Conservation (phyloP, 1,139 yeast genomes). For the Hansenula lynferdii region DNA sequence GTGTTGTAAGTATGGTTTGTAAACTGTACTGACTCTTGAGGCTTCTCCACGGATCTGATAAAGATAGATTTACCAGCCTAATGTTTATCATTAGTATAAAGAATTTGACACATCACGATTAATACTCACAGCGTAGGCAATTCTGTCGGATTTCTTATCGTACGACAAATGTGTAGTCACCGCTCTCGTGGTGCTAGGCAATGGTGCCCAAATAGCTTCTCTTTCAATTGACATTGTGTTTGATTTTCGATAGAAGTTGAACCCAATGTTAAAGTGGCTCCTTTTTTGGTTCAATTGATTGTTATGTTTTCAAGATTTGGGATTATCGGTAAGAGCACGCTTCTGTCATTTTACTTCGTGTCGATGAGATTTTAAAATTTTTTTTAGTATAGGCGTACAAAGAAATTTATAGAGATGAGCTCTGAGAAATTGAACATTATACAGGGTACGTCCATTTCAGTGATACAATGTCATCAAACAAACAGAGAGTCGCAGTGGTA, state of each 20-base stretch:
- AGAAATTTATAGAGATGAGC: too few species aligned
- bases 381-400: not conserved
- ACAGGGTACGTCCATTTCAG: too few species aligned
- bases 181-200: slow-evolving; percentile 72
- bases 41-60: slow-evolving; percentile 57
- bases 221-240: slow-evolving; percentile 15
- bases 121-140: slow-evolving; percentile 56
- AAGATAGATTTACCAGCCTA: slow-evolving; percentile 71
- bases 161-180: slow-evolving; percentile 70
- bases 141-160: slow-evolving; percentile 58
- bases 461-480: slow-evolving; percentile 69
- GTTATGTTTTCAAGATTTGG: not conserved
- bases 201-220: slow-evolving; percentile 47
- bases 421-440: too few species aligned
- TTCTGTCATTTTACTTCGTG: not conserved
- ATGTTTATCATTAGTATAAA: not conserved
- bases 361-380: not conserved
- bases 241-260: not conserved
- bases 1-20: slow-evolving; percentile 65
- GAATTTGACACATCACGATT: not conserved
- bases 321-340: not conserved
- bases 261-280: not conserved
- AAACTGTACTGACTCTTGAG: slow-evolving; percentile 54
- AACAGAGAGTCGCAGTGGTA: slow-evolving; percentile 62
- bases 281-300: not conserved